Base-by-base conservation (phyloP, 2,329 filamentous ascomycete species). In the Diatrype stigma region DNA sequence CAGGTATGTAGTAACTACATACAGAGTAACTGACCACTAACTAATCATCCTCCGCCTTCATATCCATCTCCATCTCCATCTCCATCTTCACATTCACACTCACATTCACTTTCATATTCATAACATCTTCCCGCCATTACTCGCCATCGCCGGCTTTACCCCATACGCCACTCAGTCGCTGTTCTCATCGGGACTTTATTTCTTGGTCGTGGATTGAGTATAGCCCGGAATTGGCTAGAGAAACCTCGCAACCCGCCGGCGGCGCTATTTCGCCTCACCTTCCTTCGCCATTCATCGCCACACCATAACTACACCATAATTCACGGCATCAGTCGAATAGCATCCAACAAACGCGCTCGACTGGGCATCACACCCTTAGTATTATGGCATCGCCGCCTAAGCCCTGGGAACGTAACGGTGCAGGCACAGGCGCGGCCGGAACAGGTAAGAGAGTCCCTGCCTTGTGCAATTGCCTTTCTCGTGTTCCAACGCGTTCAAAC, bases 381-480 rank as follows among this genome's bases (percentile, higher is more conserved):
- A 58, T 45, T 34, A 51, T 85, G 79, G 81, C 81, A 57, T 96
- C 93, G 70, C 94, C 94, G 67, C 94, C 94, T 50, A 99, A 99
- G 74, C 94, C 94, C 45, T 99, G 94, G 94, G 94, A 99, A 75
- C 83, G 87, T 70, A 81, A 86, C 59, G 87, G 86, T 71, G 81
- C 82, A 55, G 77, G 77, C 60, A 81, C 82, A 55, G 77, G 77
- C 60, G 58, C 45, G 35, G 47, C 56, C 45, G 53, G 48, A 48
- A 52, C 76, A 64, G 70, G 80, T 85, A 73, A 63, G 76, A 21
- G 21, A 21, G 21, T 73, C 54, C 53, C n/a, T n/a, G n/a, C n/a
- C n/a, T n/a, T n/a, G n/a, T 21, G 23, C 28, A 47, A 35, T 51
- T 49, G 47, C 38, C 23, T 49, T 44, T 50, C 46, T 56, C 55